Base-by-base conservation (phyloP, 305 asterid genomes). In the Lippia alba region DNA sequence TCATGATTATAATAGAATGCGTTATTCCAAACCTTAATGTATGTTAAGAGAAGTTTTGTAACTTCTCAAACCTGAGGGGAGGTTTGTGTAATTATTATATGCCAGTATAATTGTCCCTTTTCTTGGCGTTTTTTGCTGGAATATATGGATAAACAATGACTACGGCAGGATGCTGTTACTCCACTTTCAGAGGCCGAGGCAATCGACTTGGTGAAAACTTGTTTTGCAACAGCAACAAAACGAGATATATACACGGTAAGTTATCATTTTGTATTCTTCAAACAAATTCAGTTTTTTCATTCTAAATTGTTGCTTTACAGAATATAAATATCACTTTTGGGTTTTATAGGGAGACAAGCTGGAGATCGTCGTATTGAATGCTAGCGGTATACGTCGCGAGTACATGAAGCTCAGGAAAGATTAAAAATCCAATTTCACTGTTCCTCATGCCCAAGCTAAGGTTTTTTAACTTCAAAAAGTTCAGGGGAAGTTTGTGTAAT, bases 141-240 rank as follows among this genome's bases (percentile, higher is more conserved):
- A n/a, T 59, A 60, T 64, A 40, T 65, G 33, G 64, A 51, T 61
- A 15, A 66, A 19, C 36, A 19, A 30, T 46, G 16, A 63, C 60
- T 56, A 45, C 40, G 65, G 78, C 86, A 92, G 96, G 96, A 92
- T 85, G 91, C 97, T 7, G 86, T 85, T 69, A 92, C 97, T 74
- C 97, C 97, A 48, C 99, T 94, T 61, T 83, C 96, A 17, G 99
- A 94, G 80, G 15, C 78, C 20, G 99, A 94, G 87, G 99, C 99
- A 74, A 81, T 89, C 79, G 96, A 94, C 83, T 82, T 94, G 91
- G 96, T 94, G 70, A 91, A 89, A 75, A 94, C 99, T 41, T 94
- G 97, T 77, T 94, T 94, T 74, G 92, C 90, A n/a, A 89, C 99
- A 59, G 99, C 99, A 66, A 91, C 99, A 11, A 96, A 94, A 78